Evolutionary conservation across 345 rosid species (phyloP).

Genomic region (Dipteronia sinensis): DNA sequence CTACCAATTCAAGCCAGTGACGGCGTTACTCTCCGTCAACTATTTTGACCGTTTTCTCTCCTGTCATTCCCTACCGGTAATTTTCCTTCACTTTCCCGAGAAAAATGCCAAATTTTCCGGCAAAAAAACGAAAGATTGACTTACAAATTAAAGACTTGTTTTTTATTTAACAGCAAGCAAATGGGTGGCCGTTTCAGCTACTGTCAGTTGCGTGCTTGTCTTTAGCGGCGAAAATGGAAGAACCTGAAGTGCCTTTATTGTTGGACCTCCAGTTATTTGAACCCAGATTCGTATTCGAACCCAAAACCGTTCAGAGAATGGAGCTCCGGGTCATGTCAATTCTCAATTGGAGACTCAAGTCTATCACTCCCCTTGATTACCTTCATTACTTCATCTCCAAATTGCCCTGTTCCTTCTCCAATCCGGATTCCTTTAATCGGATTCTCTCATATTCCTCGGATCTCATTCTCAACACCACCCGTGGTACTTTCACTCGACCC

Average conservation of each 20-base stretch:
- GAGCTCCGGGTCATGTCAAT: conserved; percentile 55
- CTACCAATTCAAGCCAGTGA: conserved; percentile 49
- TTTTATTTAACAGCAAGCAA: conserved; percentile 22
- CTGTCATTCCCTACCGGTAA: conserved; percentile 47
- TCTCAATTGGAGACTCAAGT: conserved; percentile 57
- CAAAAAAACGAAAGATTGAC: background rate
- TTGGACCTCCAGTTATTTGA: conserved; percentile 53
- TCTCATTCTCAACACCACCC: conserved; percentile 56
- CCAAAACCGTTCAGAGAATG: conserved; percentile 57
- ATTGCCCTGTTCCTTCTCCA: conserved; percentile 29
- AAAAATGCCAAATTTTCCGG: conserved; percentile 22
- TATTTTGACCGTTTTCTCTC: conserved; percentile 73
- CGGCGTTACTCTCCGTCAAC: conserved; percentile 58
- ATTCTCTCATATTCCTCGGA: conserved; percentile 43
- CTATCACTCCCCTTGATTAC: conserved; percentile 62
- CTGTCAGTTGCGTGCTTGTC: conserved; percentile 71
- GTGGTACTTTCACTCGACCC: conserved; percentile 39
- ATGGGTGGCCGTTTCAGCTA: conserved; percentile 68
- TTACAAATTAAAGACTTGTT: background rate
- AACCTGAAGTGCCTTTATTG: conserved; percentile 47
- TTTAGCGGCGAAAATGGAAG: conserved; percentile 72
- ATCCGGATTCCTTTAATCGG: conserved; percentile 21
- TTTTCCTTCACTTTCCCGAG: conserved; percentile 10
- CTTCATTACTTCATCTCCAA: conserved; percentile 46
- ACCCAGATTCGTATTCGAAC: conserved; percentile 56